A percentile compares a stretch with the other conserved stretches of the same genome.
Conservation (phyloP, 768 basidiomycete genomes). For the Psilocybe sp. region DNA sequence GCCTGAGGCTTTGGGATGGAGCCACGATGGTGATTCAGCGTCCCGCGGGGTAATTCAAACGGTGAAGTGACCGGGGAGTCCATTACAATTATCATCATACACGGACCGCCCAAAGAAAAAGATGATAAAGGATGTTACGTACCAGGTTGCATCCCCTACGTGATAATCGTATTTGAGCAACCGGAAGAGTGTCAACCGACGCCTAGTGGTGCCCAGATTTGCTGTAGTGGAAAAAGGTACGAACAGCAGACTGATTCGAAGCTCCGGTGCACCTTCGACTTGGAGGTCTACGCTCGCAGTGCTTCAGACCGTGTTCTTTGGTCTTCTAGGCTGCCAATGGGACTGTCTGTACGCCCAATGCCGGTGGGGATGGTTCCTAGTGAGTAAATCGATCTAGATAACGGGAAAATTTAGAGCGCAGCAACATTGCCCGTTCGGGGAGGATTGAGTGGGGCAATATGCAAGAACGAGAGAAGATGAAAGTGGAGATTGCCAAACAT, state of each 20-base stretch:
- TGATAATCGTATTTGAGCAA: slow-evolving; percentile 14
- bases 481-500: slow-evolving; percentile 12
- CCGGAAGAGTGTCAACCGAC: slow-evolving; percentile 18
- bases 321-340: no score
- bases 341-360: no score
- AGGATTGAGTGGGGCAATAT: not conserved
- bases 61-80: slow-evolving; percentile 3
- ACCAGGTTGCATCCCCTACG: slow-evolving; percentile 10
- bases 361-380: no score
- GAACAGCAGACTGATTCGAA: slow-evolving; percentile 8
- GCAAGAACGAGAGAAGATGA: slow-evolving; percentile 15
- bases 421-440: not conserved
- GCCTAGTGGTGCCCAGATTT: slow-evolving; percentile 11
- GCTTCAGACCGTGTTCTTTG: no score
- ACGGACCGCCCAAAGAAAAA: slow-evolving; percentile 6
- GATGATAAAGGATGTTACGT: slow-evolving; percentile 22
- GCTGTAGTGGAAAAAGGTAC: slow-evolving; percentile 11
- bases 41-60: slow-evolving; percentile 1
- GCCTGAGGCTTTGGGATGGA: no score
- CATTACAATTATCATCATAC: not conserved
- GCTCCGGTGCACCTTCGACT: not conserved
- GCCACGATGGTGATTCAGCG: no score
- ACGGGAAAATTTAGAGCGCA: no score
- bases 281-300: no score
- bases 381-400: no score